phyloP scores from a whole-genome alignment of 805 yeast species.

The Wickerhamiella shivajii region DNA sequence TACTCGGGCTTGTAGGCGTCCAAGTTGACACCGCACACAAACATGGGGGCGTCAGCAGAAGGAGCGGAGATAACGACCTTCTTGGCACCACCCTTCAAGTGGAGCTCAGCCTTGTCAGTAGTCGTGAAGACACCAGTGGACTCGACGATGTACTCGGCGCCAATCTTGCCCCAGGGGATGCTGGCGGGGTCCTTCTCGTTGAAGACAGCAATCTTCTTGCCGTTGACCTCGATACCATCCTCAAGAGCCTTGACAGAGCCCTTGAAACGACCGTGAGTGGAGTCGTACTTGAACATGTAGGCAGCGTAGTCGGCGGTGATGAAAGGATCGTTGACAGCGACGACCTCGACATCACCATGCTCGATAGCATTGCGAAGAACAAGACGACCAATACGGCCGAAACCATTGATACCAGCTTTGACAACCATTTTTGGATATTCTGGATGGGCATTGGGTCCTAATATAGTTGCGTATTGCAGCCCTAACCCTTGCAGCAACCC shows the following conservation, averaged over 20 bases:
- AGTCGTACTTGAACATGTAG: constrained; percentile 90
- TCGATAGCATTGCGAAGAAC: constrained; percentile 66
- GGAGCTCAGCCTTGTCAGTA: constrained; percentile 65
- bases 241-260: constrained; percentile 57
- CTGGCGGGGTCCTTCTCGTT: constrained; percentile 74
- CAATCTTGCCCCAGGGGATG: constrained; percentile 71
- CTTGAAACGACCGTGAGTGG: constrained; percentile 75
- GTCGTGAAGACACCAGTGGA: constrained; percentile 91
- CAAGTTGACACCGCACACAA: constrained; percentile 82
- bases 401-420: constrained; percentile 83
- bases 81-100: constrained; percentile 84
- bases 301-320: constrained; percentile 83
- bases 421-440: constrained; percentile 25
- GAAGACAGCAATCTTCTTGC: constrained; percentile 48
- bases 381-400: constrained; percentile 89
- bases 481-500: constrained; percentile 4
- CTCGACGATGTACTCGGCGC: constrained; percentile 76
- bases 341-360: constrained; percentile 64
- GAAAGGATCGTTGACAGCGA: constrained; percentile 86
- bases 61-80: constrained; percentile 93
- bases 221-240: constrained; percentile 50
- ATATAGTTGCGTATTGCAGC: constrained; percentile 5
- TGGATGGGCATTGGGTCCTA: neutral
- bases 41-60: constrained; percentile 89
- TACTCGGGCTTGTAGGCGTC: constrained; percentile 62